phyloP scores from a whole-genome alignment of 768 basidiomycete genomes.

The Chalciporus piperatus region DNA sequence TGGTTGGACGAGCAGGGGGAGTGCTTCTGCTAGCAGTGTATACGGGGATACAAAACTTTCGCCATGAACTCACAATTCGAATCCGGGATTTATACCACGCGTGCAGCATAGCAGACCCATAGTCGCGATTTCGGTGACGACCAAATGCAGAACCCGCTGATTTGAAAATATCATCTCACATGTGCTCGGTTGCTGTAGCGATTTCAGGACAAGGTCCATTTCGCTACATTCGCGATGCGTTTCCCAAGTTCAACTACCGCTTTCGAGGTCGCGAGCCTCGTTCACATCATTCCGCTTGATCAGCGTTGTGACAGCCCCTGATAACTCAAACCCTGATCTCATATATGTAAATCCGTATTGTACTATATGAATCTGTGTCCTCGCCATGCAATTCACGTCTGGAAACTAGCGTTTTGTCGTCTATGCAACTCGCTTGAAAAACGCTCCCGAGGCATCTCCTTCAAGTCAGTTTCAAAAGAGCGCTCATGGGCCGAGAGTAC shows the following conservation, averaged over 20 bases:
- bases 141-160: slow-evolving; percentile 33
- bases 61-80: slow-evolving; percentile 13
- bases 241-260: slow-evolving; percentile 14
- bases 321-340: slow-evolving; percentile 17
- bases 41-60: slow-evolving; percentile 19
- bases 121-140: slow-evolving; percentile 24
- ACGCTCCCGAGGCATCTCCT: no score
- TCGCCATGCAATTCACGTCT: no score
- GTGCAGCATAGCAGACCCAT: slow-evolving; percentile 27
- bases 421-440: neutral
- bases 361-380: neutral
- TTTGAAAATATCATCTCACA: slow-evolving; percentile 34
- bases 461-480: no score
- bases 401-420: no score
- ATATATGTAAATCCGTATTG: neutral
- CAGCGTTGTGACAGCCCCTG: slow-evolving; percentile 15
- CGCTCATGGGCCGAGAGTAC: neutral
- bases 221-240: slow-evolving; percentile 17
- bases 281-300: slow-evolving; percentile 17
- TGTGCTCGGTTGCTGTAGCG: slow-evolving; percentile 28
- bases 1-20: slow-evolving; percentile 9
- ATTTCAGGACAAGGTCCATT: slow-evolving; percentile 26
- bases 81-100: slow-evolving; percentile 32
- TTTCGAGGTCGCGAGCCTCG: slow-evolving; percentile 16
- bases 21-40: slow-evolving; percentile 8